Base-by-base conservation (phyloP, 1,284 basidiomycete genomes). In the Ganoderma lucidum region DNA sequence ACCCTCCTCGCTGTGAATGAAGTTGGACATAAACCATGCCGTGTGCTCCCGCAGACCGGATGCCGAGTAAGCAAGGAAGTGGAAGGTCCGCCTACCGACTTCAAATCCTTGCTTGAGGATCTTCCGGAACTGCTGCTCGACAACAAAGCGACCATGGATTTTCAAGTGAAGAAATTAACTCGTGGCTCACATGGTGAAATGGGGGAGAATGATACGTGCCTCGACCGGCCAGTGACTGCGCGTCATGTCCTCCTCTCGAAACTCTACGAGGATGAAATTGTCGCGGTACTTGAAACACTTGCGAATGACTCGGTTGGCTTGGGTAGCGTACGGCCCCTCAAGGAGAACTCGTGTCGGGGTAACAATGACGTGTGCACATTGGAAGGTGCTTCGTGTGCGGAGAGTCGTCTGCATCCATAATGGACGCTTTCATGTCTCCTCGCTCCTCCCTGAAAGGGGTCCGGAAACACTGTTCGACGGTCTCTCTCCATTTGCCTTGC, bases 31-130 rank as follows among this genome's bases (percentile, higher is more conserved):
- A 75, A 92, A 94, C 92, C 93, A 94, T 14, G 92, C 89, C 0
- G 90, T 85, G 74, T 93, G 92, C 67, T 90, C 86, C 51, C 88
- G 86, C 39, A 95, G 80, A 1, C 91, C 88, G 2, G 92, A 93
- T 37, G 81, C 85, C 0, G 93, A 93, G 77, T 93, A 95, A 0
- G 90, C 93, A 41, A 95, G 81, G 76, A 94, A 94, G 64, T 91
- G 84, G 73, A 93, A 94, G 23, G 78, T 75, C 39, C 89, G 84
- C 1, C 91, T 92, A 23, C 85, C 92, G 30, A 95, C 82, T 32
- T 83, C 78, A 70, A 94, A 87, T 0, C 93, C 93, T 3, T 83
- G 63, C 76, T 89, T 90, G 61, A 94, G 78, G 28, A 87, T 83
- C 6, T 78, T 80, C 0, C 90, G 90, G 30, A 94, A 90, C 17